A percentile compares a stretch with the other conserved stretches of the same genome.
These are phyloP conservation scores for Sarocladium kiliense DNA, from an alignment of 2,329 filamentous ascomycete species.

Conservation along the genomic window DNA sequence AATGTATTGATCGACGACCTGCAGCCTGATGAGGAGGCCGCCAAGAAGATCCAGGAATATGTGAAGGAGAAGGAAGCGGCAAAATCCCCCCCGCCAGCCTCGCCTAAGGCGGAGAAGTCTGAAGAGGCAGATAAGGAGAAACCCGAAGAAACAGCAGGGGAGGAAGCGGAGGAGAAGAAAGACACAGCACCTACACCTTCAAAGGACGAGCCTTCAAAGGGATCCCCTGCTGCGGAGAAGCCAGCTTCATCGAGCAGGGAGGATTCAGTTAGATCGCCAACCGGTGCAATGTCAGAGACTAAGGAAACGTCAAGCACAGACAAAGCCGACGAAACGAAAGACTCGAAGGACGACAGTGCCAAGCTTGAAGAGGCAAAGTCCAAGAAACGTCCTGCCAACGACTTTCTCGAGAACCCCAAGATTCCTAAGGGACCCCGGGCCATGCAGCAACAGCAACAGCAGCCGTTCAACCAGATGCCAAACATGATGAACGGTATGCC, in stretches of 20 bases:
- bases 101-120: slow-evolving; percentile 22
- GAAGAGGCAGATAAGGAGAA: slow-evolving; percentile 35
- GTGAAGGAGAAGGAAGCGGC: slow-evolving; percentile 50
- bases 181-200: slow-evolving; percentile 35
- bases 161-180: slow-evolving; percentile 21
- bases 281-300: background rate
- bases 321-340: slow-evolving; percentile 7
- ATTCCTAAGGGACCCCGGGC: slow-evolving; percentile 62
- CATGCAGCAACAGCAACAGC: slow-evolving; percentile 53
- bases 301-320: background rate
- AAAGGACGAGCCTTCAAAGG: slow-evolving; percentile 20
- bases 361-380: slow-evolving; percentile 32
- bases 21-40: slow-evolving; percentile 72
- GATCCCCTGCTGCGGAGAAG: slow-evolving; percentile 24
- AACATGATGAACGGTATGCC: slow-evolving; percentile 40
- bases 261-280: slow-evolving; percentile 25
- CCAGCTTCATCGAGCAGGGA: background rate
- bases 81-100: slow-evolving; percentile 33
- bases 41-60: slow-evolving; percentile 73
- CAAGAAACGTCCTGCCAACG: slow-evolving; percentile 82
- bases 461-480: slow-evolving; percentile 35
- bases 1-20: slow-evolving; percentile 92
- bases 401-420: slow-evolving; percentile 58
- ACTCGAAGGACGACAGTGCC: slow-evolving; percentile 32
- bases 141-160: background rate